Evolutionary conservation across 164 flowering plant species (phyloP).

Genomic region (Vitis amurensis): DNA sequence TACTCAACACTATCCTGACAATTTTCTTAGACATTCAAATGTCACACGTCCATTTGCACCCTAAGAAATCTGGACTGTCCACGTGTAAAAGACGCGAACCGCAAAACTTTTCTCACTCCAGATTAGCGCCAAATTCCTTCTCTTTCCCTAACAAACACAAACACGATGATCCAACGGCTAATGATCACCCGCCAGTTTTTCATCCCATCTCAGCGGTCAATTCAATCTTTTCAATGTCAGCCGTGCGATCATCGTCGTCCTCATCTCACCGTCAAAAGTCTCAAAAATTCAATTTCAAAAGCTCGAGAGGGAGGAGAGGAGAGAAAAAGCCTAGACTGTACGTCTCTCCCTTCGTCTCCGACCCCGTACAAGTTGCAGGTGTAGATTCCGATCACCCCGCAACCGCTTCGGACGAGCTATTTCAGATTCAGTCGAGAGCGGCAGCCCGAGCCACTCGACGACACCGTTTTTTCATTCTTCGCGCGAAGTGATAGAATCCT

Average conservation of each 20-base stretch:
- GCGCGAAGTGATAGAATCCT: too few relatives aligned
- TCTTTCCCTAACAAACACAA: conserved; percentile 5
- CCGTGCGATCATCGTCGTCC: conserved; percentile 14
- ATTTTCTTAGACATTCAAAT: conserved; percentile 1
- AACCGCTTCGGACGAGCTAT: not conserved
- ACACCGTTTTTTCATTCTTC: too few relatives aligned
- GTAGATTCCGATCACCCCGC: not conserved
- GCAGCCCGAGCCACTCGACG: too few relatives aligned
- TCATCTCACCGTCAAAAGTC: conserved; percentile 14
- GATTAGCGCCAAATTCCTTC: conserved; percentile 24
- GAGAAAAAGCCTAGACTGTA: not conserved
- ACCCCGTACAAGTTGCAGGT: not conserved
- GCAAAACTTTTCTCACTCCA: not conserved
- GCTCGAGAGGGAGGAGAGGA: conserved; percentile 12
- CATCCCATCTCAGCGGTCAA: conserved; percentile 13
- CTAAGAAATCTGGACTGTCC: conserved; percentile 6
- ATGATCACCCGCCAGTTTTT: not conserved
- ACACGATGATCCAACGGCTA: conserved; percentile 17
- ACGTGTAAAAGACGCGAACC: conserved; percentile 9
- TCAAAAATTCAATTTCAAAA: conserved; percentile 22
- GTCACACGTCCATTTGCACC: not conserved
- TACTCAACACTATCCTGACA: not conserved
- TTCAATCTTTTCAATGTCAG: conserved; percentile 8
- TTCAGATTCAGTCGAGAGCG: not conserved
- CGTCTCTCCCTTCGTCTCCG: not conserved